These are phyloP conservation scores for Colletotrichum graminicola DNA, from an alignment of 2,329 filamentous ascomycete species.

Conservation along the genomic window DNA sequence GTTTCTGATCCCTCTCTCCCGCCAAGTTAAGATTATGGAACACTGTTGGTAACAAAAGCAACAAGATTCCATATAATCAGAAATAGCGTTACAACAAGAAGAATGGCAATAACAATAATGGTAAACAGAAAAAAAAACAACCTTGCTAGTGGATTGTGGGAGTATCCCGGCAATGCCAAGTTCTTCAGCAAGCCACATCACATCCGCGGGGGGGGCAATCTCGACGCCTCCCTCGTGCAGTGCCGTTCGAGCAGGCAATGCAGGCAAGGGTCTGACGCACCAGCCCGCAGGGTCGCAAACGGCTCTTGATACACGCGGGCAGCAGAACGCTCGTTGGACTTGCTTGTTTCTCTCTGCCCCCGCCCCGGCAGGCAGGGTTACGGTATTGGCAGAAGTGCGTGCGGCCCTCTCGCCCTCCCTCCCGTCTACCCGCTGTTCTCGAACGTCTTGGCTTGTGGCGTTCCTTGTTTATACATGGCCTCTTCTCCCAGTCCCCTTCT, in stretches of 20 bases:
- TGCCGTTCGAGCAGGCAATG: conserved; percentile 9
- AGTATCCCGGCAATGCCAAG: too few relatives aligned
- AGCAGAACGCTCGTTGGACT: too few relatives aligned
- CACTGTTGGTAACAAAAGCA: too few relatives aligned
- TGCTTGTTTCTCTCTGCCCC: too few relatives aligned
- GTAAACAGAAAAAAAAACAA: background rate
- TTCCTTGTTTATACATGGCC: background rate
- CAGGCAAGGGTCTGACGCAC: conserved; percentile 28
- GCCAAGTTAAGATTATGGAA: too few relatives aligned
- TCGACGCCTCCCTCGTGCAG: conserved; percentile 27
- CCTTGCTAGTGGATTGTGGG: background rate
- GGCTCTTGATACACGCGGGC: conserved; percentile 9
- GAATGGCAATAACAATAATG: background rate
- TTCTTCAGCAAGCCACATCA: conserved; percentile 21
- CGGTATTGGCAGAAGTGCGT: conserved; percentile 5
- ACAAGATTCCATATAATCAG: too few relatives aligned
- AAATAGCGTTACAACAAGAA: background rate
- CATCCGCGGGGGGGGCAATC: conserved; percentile 4
- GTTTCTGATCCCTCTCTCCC: background rate
- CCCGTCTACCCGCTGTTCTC: background rate
- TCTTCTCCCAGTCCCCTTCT: background rate
- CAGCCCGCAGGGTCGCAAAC: background rate
- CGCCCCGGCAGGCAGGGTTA: background rate
- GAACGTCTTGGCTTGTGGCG: background rate
- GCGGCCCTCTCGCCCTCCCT: background rate